Conservation (phyloP, 306 rosid genomes). For the Castanopsis chinensis region DNA sequence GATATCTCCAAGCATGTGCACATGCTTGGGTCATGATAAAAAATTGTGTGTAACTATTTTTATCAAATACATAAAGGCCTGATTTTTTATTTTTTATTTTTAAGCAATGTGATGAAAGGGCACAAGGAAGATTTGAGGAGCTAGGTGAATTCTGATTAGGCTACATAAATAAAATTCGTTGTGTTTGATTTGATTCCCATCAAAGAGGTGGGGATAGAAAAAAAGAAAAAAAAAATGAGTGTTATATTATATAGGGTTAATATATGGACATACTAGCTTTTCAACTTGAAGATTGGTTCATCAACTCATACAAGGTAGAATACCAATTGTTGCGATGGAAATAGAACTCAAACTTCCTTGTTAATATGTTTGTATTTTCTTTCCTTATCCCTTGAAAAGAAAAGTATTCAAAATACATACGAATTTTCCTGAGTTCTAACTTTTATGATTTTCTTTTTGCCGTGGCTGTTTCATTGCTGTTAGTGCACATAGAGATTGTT, state of each 20-base stretch:
- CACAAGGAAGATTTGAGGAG: neutral
- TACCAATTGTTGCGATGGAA: neutral
- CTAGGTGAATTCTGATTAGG: neutral
- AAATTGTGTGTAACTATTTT: neutral
- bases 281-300: neutral
- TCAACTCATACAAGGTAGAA: neutral
- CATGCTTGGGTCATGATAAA: neutral
- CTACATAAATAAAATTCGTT: neutral
- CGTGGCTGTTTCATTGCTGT: conserved; percentile 94
- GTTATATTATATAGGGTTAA: neutral
- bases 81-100: neutral
- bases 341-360: neutral
- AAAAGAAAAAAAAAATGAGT: neutral
- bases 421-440: conserved; percentile 17
- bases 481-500: conserved; percentile 73
- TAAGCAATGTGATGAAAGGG: neutral
- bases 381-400: neutral
- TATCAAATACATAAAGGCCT: neutral
- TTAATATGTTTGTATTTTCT: conserved; percentile 2
- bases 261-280: neutral
- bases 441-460: conserved; percentile 35
- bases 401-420: conserved; percentile 13
- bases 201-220: neutral
- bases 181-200: neutral
- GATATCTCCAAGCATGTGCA: neutral